Conservation (phyloP, 352 stramenopile species). For the Thraustochytrium striatum region DNA sequence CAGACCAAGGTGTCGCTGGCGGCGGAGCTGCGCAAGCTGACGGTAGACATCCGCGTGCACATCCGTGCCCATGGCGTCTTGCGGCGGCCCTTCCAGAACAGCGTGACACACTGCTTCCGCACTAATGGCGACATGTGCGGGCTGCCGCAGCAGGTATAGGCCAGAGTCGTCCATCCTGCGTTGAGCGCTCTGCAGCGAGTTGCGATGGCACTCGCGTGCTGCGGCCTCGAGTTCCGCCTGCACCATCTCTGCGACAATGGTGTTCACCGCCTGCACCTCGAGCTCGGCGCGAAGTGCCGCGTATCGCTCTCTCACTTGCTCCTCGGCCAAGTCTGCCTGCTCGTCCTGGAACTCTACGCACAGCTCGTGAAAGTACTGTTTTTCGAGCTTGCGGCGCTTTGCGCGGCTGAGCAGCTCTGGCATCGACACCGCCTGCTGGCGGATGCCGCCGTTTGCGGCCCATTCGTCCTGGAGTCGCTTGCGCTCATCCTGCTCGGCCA, state of each 20-base stretch:
- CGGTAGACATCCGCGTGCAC: conserved; percentile 32
- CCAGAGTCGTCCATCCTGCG: conserved; percentile 25
- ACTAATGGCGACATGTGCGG: background rate
- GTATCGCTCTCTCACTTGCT: background rate
- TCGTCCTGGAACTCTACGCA: conserved; percentile 11
- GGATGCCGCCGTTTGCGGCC: background rate
- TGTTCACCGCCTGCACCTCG: background rate
- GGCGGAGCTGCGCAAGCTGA: conserved; percentile 7
- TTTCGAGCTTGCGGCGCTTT: background rate
- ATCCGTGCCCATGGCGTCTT: background rate
- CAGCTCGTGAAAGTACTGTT: background rate
- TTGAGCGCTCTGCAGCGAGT: conserved; percentile 12
- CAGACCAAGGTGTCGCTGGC: background rate
- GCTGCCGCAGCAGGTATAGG: background rate
- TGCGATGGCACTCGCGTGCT: background rate
- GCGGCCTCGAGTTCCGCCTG: background rate
- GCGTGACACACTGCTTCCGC: background rate
- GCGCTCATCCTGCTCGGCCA: background rate
- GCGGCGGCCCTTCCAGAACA: background rate
- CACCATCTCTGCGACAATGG: conserved; percentile 32
- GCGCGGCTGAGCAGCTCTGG: background rate
- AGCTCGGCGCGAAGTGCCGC: background rate
- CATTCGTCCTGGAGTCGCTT: no score
- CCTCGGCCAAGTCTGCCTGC: conserved; percentile 32
- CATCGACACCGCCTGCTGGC: background rate